phyloP scores from a whole-genome alignment of 345 rosid genomes.

The Hibiscus syriacus region DNA sequence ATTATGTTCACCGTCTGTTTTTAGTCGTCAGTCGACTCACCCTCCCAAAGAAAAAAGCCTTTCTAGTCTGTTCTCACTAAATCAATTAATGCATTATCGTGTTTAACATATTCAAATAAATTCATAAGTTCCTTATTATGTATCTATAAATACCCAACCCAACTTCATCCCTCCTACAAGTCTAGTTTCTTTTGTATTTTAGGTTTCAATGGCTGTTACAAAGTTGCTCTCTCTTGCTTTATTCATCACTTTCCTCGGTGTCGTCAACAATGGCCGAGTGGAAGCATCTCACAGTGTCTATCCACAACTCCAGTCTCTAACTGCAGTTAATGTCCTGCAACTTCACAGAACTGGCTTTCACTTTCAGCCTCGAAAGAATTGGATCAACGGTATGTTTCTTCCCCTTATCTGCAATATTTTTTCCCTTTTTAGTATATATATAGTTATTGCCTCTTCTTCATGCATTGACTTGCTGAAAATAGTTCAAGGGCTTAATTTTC shows the following conservation, averaged over 20 bases:
- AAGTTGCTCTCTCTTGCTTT: background rate
- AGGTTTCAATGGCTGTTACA: background rate
- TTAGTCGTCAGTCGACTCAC: too few species aligned
- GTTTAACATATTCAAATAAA: background rate
- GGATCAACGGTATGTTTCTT: conserved; percentile 69
- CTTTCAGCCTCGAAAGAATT: conserved; percentile 75
- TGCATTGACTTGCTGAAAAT: too few species aligned
- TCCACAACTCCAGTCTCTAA: conserved; percentile 33
- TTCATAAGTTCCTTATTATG: background rate
- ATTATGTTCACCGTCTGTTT: too few species aligned
- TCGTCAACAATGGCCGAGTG: conserved; percentile 12
- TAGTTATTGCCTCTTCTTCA: too few species aligned
- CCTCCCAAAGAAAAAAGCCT: too few species aligned
- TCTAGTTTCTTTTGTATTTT: background rate
- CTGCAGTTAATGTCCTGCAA: conserved; percentile 24
- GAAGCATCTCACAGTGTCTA: conserved; percentile 46
- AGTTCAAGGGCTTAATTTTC: too few species aligned
- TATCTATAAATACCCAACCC: conserved; percentile 6
- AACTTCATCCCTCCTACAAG: background rate
- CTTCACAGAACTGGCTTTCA: conserved; percentile 63
- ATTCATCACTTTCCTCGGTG: background rate
- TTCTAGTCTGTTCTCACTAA: too few species aligned
- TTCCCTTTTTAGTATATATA: too few species aligned
- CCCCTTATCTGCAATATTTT: too few species aligned
- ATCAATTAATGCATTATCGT: too few species aligned